A percentile compares a stretch with the other conserved stretches of the same genome.
Evolutionary conservation across 1,139 yeast genomes (phyloP).

Genomic region (Taiozyma onychis): DNA sequence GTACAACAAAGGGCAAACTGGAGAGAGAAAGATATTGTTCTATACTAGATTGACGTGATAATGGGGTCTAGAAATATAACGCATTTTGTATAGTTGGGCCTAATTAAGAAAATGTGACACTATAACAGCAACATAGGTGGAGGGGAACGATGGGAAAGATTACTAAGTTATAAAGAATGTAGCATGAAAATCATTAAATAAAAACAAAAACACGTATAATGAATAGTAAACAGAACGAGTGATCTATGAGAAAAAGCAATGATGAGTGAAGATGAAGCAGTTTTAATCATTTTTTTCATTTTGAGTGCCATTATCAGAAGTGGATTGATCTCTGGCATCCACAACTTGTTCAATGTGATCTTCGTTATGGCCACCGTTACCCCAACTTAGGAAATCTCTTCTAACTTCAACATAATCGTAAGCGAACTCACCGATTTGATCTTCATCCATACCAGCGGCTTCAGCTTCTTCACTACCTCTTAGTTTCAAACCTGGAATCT

Average conservation of each 20-base stretch:
- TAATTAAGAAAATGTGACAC: too few species aligned
- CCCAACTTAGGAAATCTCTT: slow-evolving; percentile 83
- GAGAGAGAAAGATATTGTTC: too few species aligned
- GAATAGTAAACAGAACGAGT: background rate
- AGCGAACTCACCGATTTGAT: slow-evolving; percentile 97
- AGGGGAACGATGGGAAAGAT: background rate
- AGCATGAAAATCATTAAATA: background rate
- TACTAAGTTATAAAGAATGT: background rate
- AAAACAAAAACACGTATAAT: background rate
- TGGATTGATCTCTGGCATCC: slow-evolving; percentile 5
- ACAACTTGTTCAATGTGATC: slow-evolving; percentile 9
- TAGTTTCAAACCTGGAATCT: slow-evolving; percentile 77
- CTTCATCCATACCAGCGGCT: slow-evolving; percentile 88
- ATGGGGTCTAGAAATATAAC: too few species aligned
- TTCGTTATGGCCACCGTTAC: slow-evolving; percentile 16
- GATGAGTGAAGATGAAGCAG: background rate
- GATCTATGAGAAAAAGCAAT: background rate
- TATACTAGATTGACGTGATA: too few species aligned
- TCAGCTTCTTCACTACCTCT: slow-evolving; percentile 84
- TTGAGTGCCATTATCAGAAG: slow-evolving; percentile 5
- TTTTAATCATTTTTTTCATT: slow-evolving; percentile 18
- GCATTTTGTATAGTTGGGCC: too few species aligned
- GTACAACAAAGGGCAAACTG: too few species aligned
- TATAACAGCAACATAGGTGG: too few species aligned
- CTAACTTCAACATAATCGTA: slow-evolving; percentile 96